Base-by-base conservation (phyloP, 1,284 basidiomycete species). In the Marasmius fiardii region DNA sequence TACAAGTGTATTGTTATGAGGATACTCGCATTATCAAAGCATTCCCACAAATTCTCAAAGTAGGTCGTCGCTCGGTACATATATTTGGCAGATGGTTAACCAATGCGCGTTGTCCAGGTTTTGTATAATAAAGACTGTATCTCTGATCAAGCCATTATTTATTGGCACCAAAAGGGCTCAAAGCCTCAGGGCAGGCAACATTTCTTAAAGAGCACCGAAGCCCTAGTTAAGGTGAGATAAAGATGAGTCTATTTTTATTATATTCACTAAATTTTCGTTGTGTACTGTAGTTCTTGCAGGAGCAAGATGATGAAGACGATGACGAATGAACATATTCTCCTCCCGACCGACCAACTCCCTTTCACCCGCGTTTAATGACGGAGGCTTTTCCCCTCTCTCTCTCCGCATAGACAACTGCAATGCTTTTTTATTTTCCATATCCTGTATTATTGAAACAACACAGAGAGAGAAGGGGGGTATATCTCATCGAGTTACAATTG, bases 81-180 rank as follows among this genome's bases (percentile, higher is more conserved):
- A 34, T 20, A 33, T 55, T 33, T 43, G 57, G 52, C 34, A 24
- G 26, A 26, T 51, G 33, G n/a, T n/a, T 49, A 41, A 31, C 51
- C 41, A 24, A 53, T 39, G 44, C 26, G 18, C 52, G 41, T 53
- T 55, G 53, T 57, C 4, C 61, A 93, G 90, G 87, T 95, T 67
- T 79, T 96, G 71, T 98, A 98, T 76, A 95, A 95, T 72, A 87
- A 90, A 66, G 95, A 98, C 67, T 94, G 93, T 73, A 82, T 98
- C 64, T 91, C 92, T 58, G 93, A 95, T 68, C 90, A 95, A 70
- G 95, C 95, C 59, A 95, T 98, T 67, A 90, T 98, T 59, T 98
- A 97, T 74, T 98, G 95, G 95, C 82, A 93, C 74, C 87, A 92
- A 74, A 98, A 98, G 75, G 95, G 96, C 56, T 91, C 94, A 55